Percentiles rank a stretch among this genome's conserved stretches.
phyloP scores from a whole-genome alignment of 1,139 yeast genomes.

The Yamadazyma diddensiae region DNA sequence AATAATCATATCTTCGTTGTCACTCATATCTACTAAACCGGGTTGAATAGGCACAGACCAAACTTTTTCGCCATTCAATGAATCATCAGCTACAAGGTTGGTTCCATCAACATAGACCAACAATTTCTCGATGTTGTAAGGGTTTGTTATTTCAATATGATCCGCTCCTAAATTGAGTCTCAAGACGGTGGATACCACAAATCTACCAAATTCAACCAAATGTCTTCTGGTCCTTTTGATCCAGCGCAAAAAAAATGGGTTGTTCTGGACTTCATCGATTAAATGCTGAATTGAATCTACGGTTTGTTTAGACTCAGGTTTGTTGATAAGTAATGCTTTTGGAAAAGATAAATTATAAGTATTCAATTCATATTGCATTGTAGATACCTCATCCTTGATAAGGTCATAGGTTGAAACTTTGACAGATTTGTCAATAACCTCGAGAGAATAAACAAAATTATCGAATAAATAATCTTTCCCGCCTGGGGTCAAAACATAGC shows the following conservation, averaged over 20 bases:
- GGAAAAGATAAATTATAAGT: conserved; percentile 10
- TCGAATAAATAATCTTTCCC: conserved; percentile 11
- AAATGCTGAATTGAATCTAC: conserved; percentile 30
- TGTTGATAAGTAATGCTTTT: conserved; percentile 21
- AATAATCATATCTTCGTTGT: conserved; percentile 18
- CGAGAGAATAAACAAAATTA: conserved; percentile 10
- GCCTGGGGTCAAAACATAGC: conserved; percentile 11
- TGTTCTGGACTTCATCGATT: conserved; percentile 26
- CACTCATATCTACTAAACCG: conserved; percentile 17
- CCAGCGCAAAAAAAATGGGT: conserved; percentile 28
- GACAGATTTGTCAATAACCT: conserved; percentile 4
- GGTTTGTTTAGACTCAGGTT: conserved; percentile 28
- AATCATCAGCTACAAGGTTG: conserved; percentile 28
- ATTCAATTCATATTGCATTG: conserved; percentile 1
- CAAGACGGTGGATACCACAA: conserved; percentile 15
- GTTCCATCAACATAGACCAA: conserved; percentile 24
- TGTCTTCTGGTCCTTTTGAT: conserved; percentile 32
- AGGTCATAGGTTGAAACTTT: conserved; percentile 8
- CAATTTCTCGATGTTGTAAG: conserved; percentile 35
- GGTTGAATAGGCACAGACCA: conserved; percentile 25
- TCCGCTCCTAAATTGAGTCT: conserved; percentile 7
- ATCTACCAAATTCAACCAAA: conserved; percentile 33
- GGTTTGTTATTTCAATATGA: conserved; percentile 15
- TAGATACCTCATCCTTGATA: conserved; percentile 4
- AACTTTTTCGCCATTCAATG: conserved; percentile 24